These are phyloP conservation scores for Colletotrichum eremochloae DNA, from an alignment of 2,329 filamentous ascomycete genomes.

Conservation along the genomic window DNA sequence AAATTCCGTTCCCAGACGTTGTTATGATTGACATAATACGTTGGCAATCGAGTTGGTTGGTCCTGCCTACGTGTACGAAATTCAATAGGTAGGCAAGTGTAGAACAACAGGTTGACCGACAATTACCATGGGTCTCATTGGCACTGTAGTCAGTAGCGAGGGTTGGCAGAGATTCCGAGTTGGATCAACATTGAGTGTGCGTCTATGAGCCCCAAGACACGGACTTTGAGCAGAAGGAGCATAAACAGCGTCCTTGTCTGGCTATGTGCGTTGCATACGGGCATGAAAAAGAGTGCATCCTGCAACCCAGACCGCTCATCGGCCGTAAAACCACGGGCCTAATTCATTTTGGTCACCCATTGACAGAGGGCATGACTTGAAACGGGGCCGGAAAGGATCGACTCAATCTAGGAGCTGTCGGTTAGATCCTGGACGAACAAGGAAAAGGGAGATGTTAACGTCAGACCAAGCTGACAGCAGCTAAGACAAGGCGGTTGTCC, in stretches of 20 bases:
- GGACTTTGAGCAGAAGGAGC: neutral
- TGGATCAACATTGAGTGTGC: neutral
- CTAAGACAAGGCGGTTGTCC: slow-evolving; percentile 9
- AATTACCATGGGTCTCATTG: too few species aligned
- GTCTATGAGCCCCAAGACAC: neutral
- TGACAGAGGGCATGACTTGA: neutral
- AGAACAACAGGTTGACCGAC: neutral
- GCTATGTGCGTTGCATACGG: neutral
- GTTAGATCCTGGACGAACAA: slow-evolving; percentile 1
- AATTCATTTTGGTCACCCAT: neutral
- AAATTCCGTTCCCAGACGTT: neutral
- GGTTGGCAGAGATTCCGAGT: neutral
- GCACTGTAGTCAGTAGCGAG: too few species aligned
- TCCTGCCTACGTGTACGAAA: neutral
- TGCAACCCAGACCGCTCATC: neutral
- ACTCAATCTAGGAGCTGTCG: neutral
- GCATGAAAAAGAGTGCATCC: neutral
- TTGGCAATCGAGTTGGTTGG: neutral
- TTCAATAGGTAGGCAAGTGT: neutral
- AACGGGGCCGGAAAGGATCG: slow-evolving; percentile 2
- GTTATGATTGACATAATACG: neutral
- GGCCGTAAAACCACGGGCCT: neutral
- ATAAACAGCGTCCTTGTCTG: too few species aligned
- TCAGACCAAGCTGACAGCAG: slow-evolving; percentile 35
- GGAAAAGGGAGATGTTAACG: neutral